Evolutionary conservation across 257 asterid species (phyloP), one percentile per base, ranked within the genome.

Genomic region (Solanum piurae): DNA sequence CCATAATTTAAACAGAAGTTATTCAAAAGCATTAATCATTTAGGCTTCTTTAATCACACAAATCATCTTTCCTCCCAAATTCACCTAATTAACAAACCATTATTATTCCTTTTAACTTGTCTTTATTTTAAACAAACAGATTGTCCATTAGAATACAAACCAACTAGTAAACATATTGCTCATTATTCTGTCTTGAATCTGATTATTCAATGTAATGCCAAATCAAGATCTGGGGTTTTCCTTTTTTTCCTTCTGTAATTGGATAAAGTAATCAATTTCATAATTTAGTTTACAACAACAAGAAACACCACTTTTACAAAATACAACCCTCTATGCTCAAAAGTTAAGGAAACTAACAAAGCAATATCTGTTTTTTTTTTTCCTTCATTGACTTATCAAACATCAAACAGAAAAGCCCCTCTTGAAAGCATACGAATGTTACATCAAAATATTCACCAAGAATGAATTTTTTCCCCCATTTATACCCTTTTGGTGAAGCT

Each of bases 141-240:
- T 20, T 20, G 66, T 55, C 10, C 66, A 2, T 55, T 29, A 29
- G 31, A 29, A 29, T 29, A 29, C 31, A 29, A 29, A 29, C 31
- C 31, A 29, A 29, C 31, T 29, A 29, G 31, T 29, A 29, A 29
- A 29, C 2, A 29, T 1, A 29, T 29, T 38, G 44, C 44, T 38
- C 44, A 38, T 38, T 38, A 2, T 38, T 38, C 44, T 38, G 44
- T 38, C 44, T 38, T 94, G 97, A 88, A 95, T 93, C 92, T 95
- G 98, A 89, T 96, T 95, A 89, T 95, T 95, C 91, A 91, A 71
- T 94, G 90, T n/a, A 94, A 87, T 29, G 98, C 98, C 38, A 91
- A 91, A 55, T 55, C 98, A 79, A 96, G 96, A 86, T 95, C 94
- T 1, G 95, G 95, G 49, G 93, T 95, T 89, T 74, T 38, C 27